Base-by-base conservation (phyloP, 2,329 filamentous ascomycete genomes). In the Aureobasidium musti region DNA sequence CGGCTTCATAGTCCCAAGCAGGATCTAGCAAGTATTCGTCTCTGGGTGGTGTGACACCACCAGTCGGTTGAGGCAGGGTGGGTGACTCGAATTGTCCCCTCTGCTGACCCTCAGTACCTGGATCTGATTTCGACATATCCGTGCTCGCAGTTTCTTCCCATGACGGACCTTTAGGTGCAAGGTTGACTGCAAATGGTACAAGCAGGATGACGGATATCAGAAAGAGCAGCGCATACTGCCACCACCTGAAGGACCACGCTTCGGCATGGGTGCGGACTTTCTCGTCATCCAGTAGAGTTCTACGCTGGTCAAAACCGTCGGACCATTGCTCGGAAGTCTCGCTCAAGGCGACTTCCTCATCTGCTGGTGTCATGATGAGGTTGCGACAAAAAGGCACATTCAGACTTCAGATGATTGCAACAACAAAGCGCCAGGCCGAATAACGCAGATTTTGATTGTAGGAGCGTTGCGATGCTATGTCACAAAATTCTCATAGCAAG, bases 1-100 rank as follows among this genome's bases (percentile, higher is more conserved):
- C 70, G 0, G 83, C 81, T 21, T 78, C 53, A 68, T 82, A 81
- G 67, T 88, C 76, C 88, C 88, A 91, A 1, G 77, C 70, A 0
- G 80, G 73, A 60, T 84, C 79, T 19, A 91, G 79, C 4, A 87
- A 74, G 68, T 91, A 89, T 59, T 87, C 83, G 0, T 78, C 56
- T 35, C 23, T 57, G 8, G 52, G 39, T 11, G 49, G 13, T 39
- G 23, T 17, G 10, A n/a, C 28, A 17, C 23, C 23, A 26, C 30
- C 30, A 14, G n/a, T 26, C 21, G 43, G 26, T 19, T 37, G 41
- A 41, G 23, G 28, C 30, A 5, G 5, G n/a, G 5, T 35, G 13
- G 14, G 8, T 11, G 21, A 19, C 21, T 14, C 26, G 21, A 28
- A 1, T n/a, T 21, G n/a, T 10, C 33, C 63, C 30, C 19, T 19